phyloP scores from a whole-genome alignment of 2,329 filamentous ascomycete genomes.

The Fusarium sublunatum region DNA sequence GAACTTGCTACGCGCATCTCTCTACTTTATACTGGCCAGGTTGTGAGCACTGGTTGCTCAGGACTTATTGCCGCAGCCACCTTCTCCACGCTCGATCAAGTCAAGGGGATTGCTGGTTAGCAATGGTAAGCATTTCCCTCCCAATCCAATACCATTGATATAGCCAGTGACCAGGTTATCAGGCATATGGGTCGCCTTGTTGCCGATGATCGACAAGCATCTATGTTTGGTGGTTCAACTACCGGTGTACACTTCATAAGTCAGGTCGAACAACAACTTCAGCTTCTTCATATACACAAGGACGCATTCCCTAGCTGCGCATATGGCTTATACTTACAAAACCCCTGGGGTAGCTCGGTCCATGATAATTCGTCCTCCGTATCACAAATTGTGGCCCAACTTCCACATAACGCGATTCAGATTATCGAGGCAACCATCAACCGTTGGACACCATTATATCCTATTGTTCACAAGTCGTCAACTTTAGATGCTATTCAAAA shows the following conservation, averaged over 20 bases:
- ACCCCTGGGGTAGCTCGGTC: conserved; percentile 30
- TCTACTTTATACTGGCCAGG: conserved; percentile 20
- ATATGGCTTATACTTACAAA: conserved; percentile 40
- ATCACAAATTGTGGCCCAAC: conserved; percentile 12
- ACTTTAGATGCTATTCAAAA: conserved; percentile 21
- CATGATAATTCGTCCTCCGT: neutral
- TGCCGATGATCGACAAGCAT: conserved; percentile 32
- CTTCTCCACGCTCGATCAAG: conserved; percentile 52
- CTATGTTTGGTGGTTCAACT: conserved; percentile 44
- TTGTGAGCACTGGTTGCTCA: conserved; percentile 72
- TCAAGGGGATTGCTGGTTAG: conserved; percentile 67
- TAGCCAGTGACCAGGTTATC: conserved; percentile 29
- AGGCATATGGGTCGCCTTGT: conserved; percentile 45
- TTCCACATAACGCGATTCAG: conserved; percentile 24
- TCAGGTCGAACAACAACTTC: conserved; percentile 44
- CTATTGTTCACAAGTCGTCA: conserved; percentile 37
- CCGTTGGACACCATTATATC: conserved; percentile 25
- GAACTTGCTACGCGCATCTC: conserved; percentile 28
- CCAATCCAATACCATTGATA: neutral
- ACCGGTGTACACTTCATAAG: conserved; percentile 46
- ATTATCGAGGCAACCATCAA: conserved; percentile 33
- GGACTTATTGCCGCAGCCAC: conserved; percentile 70
- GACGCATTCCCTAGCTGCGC: conserved; percentile 42
- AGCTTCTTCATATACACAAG: conserved; percentile 38
- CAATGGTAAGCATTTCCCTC: conserved; percentile 56